Evolutionary conservation across 2,329 filamentous ascomycete species (phyloP).

Genomic region (Exserohilum turcica): DNA sequence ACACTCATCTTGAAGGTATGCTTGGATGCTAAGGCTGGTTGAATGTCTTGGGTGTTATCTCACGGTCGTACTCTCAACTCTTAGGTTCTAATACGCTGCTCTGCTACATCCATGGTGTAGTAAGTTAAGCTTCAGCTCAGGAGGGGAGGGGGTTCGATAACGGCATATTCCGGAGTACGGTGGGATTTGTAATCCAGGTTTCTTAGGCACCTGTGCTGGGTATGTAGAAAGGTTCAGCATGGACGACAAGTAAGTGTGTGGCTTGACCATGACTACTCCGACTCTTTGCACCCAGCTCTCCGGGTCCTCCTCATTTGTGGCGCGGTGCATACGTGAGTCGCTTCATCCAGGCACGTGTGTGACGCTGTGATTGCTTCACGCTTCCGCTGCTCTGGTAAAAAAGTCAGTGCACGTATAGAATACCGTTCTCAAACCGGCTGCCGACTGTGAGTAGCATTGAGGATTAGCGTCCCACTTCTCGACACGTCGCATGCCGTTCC

Average conservation of each 20-base stretch:
- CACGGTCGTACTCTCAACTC: no score
- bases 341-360: no score
- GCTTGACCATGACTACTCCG: no score
- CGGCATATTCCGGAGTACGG: neutral
- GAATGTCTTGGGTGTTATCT: no score
- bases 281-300: no score
- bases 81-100: no score
- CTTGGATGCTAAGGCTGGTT: no score
- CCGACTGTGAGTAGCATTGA: neutral
- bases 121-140: no score
- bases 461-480: neutral
- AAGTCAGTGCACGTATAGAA: neutral
- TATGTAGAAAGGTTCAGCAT: no score
- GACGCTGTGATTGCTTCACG: neutral
- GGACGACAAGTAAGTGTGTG: neutral
- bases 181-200: neutral
- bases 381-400: neutral
- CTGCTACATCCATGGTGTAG: no score
- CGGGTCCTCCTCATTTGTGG: neutral
- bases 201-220: neutral
- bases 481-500: constrained; percentile 2
- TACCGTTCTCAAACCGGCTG: no score
- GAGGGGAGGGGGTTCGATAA: no score
- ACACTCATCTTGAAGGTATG: neutral
- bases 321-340: neutral